Percentiles rank a stretch among this genome's conserved stretches.
Evolutionary conservation across 345 rosid species (phyloP).

Genomic region (Arabis alpina): DNA sequence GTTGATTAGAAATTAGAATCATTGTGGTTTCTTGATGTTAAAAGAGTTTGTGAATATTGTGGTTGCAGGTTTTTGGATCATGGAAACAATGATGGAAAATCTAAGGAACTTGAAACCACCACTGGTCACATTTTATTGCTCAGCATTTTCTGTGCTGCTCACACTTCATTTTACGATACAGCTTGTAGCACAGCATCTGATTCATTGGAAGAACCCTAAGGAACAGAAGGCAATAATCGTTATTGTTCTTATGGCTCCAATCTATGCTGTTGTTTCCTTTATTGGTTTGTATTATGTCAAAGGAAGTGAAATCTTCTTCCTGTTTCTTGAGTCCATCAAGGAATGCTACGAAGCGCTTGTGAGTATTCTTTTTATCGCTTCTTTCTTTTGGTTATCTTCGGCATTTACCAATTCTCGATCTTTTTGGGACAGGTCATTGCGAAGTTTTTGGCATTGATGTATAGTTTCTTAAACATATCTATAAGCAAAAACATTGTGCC

Average conservation of each 20-base stretch:
- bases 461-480: conserved; percentile 85
- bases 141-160: conserved; percentile 63
- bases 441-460: conserved; percentile 90
- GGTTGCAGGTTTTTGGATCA: not conserved
- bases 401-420: not conserved
- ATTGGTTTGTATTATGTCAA: conserved; percentile 73
- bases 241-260: conserved; percentile 92
- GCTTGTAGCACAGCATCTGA: conserved; percentile 82
- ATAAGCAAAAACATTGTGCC: conserved; percentile 81
- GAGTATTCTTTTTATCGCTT: conserved; percentile 34
- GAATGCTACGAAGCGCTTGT: conserved; percentile 97
- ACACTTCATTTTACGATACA: conserved; percentile 77
- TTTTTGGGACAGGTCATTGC: conserved; percentile 74
- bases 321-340: conserved; percentile 78
- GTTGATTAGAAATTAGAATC: not conserved
- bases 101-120: conserved; percentile 53
- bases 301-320: conserved; percentile 84
- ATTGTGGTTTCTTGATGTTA: conserved; percentile 9
- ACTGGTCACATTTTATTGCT: conserved; percentile 67
- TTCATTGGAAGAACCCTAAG: conserved; percentile 93
- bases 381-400: conserved; percentile 18
- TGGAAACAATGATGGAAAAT: conserved; percentile 55
- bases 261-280: conserved; percentile 75
- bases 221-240: conserved; percentile 91
- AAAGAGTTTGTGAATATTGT: conserved; percentile 1